Evolutionary conservation across 2,329 filamentous ascomycete species (phyloP).

Genomic region (Hymenotorrendiella dingleyae): DNA sequence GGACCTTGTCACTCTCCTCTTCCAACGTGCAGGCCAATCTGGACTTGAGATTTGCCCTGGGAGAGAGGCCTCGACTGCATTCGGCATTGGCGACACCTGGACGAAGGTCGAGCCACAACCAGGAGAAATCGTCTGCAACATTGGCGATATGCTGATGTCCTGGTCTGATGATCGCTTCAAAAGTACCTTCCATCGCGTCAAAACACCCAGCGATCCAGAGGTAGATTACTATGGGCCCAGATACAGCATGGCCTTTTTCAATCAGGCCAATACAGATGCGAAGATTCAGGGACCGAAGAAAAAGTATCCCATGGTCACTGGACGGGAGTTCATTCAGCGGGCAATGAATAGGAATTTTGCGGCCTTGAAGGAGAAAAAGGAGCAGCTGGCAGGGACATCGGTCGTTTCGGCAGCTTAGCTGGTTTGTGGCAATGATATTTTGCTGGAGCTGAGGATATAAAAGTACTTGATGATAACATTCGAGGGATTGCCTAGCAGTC

Average conservation of each 20-base stretch:
- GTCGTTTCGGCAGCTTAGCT: no score
- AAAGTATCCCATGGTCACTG: constrained; percentile 57
- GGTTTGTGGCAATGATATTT: no score
- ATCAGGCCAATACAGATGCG: constrained; percentile 54
- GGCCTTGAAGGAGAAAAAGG: constrained; percentile 44
- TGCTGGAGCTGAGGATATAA: no score
- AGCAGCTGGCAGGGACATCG: constrained; percentile 14
- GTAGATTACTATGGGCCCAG: constrained; percentile 52
- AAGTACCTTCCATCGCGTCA: constrained; percentile 59
- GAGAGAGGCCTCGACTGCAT: constrained; percentile 52
- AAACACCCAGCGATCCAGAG: constrained; percentile 48
- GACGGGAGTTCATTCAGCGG: constrained; percentile 51
- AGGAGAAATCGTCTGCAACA: constrained; percentile 57
- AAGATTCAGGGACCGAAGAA: constrained; percentile 54
- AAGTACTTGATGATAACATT: no score
- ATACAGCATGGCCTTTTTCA: constrained; percentile 62
- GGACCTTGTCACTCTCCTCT: constrained; percentile 57
- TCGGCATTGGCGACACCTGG: constrained; percentile 55
- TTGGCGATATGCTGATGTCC: constrained; percentile 60
- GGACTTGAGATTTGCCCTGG: constrained; percentile 62
- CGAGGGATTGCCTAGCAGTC: no score
- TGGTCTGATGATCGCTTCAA: constrained; percentile 65
- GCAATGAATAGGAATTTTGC: constrained; percentile 52
- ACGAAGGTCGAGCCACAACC: constrained; percentile 52
- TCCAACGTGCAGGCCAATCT: constrained; percentile 53